phyloP scores from a whole-genome alignment of 768 basidiomycete genomes.

The Symmetrospora coprosmae region DNA sequence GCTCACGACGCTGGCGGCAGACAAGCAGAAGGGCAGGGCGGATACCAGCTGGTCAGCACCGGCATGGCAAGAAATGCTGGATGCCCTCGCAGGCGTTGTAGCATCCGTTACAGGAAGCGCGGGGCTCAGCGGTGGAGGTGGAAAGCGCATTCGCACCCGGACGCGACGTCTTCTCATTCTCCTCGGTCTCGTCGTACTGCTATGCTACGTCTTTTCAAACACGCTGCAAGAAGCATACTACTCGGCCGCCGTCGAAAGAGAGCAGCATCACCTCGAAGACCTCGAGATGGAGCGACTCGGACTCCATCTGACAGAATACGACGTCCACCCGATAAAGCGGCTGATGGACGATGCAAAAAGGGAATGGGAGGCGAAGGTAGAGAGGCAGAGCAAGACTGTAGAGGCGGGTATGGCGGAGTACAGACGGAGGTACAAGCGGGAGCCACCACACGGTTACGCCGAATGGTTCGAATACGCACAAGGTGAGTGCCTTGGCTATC shows the following conservation, averaged over 20 bases:
- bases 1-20: neutral
- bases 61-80: neutral
- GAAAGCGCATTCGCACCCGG: constrained; percentile 11
- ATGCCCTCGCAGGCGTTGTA: neutral
- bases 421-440: constrained; percentile 20
- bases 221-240: constrained; percentile 14
- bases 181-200: neutral
- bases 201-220: constrained; percentile 14
- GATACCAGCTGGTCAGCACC: neutral
- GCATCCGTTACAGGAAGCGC: neutral
- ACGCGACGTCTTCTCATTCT: constrained; percentile 4
- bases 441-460: constrained; percentile 14
- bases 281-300: constrained; percentile 6
- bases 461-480: constrained; percentile 22
- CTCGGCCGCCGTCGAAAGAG: neutral
- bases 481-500: neutral
- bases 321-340: constrained; percentile 9
- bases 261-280: neutral
- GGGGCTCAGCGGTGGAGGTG: too few species aligned
- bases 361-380: constrained; percentile 17
- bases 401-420: constrained; percentile 15
- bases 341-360: constrained; percentile 21
- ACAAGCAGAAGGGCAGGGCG: neutral
- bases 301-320: constrained; percentile 13
- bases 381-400: constrained; percentile 12